Base-by-base conservation (phyloP, 1,284 basidiomycete genomes). In the Anthracocystis setariae region DNA sequence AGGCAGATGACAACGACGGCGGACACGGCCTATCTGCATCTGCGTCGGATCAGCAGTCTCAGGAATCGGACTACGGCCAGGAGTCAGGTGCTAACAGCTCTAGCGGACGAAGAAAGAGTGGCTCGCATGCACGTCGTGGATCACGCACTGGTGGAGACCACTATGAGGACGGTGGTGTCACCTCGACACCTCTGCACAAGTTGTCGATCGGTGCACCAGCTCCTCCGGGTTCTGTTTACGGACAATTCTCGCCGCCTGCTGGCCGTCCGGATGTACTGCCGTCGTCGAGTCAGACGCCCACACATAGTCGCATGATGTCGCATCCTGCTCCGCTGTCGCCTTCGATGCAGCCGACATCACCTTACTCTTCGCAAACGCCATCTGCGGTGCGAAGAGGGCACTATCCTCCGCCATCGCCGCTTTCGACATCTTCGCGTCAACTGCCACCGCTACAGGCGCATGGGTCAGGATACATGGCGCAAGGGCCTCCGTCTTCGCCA, bases 181-280 rank as follows among this genome's bases (percentile, higher is more conserved):
- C 63, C 0, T 59, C 57, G 23, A 73, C 65, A 4, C 70, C 70
- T n/a, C 52, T 73, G 44, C 70, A 73, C 47, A 68, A 73, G 54
- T 57, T 73, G 13, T 73, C 70, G 25, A 73, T 68, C 42, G 70
- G 70, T n/a, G 70, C 70, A 20, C 64, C 70, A 7, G 69, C 63
- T 35, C 69, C 63, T 0, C 21, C 65, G 8, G 52, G 64, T 10
- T 63, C 64, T n/a, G 57, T 60, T 7, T 73, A 68, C n/a, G 64
- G 65, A 13, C 65, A 64, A 9, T 73, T 64, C 29, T 64, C 64
- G 35, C 64, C 65, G 35, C 64, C 65, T 0, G 54, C 53, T 0
- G 35, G 21, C 8, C 49, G 61, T 15, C 57, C 52, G 3, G 57
- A 55, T 4, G 48, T 32, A 7, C 24, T 67, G n/a, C 29, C 44